A percentile compares a stretch with the other conserved stretches of the same genome.
Conservation (phyloP, 2,329 filamentous ascomycete genomes). For the Aureobasidium zeae region DNA sequence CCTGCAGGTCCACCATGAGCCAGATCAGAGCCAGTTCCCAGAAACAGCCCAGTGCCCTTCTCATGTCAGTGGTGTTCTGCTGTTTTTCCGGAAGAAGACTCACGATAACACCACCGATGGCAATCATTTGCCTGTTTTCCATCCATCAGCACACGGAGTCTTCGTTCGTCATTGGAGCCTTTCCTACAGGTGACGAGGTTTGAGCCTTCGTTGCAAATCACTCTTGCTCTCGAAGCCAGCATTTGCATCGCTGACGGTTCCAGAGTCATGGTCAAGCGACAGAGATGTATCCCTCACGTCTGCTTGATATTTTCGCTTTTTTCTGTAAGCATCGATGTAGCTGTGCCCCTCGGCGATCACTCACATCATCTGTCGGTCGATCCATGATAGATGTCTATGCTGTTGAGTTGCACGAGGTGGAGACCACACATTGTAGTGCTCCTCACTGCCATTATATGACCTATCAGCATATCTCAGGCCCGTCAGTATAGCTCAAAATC, state of each 20-base stretch:
- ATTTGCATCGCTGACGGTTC: not conserved
- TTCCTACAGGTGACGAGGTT: not conserved
- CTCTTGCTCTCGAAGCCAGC: not conserved
- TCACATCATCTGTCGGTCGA: not conserved
- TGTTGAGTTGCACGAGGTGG: too few relatives aligned
- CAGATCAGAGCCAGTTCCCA: not conserved
- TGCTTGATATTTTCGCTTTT: not conserved
- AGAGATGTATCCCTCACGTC: not conserved
- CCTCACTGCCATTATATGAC: not conserved
- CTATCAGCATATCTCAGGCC: not conserved
- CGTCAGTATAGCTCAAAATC: not conserved
- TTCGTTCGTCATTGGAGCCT: not conserved
- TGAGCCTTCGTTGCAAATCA: not conserved
- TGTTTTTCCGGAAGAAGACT: not conserved
- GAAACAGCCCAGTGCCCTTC: slow-evolving; percentile 4
- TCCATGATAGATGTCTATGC: not conserved
- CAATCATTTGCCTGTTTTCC: slow-evolving; percentile 9
- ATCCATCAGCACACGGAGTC: not conserved
- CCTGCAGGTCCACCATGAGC: slow-evolving; percentile 1
- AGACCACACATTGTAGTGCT: too few relatives aligned
- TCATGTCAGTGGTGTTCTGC: not conserved
- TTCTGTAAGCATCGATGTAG: not conserved
- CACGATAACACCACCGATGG: slow-evolving; percentile 11
- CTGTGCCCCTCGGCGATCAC: not conserved
- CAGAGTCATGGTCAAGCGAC: not conserved